A percentile compares a stretch with the other conserved stretches of the same genome.
Evolutionary conservation across 495 filamentous ascomycete species (phyloP).

Genomic region (Chaetomium tenue): DNA sequence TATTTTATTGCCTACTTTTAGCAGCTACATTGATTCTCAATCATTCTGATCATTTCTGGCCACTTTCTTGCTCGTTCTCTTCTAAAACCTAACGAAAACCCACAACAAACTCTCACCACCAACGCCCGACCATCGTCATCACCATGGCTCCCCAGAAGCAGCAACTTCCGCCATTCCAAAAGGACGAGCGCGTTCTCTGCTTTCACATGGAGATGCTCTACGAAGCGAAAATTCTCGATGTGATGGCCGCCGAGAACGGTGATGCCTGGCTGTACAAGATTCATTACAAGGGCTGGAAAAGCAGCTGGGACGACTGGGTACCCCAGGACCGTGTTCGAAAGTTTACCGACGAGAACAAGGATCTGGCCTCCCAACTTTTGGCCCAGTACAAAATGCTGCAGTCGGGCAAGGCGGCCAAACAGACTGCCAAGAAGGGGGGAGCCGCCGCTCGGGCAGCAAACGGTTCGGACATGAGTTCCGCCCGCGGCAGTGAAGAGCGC

Average conservation of each 20-base stretch:
- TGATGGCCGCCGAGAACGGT: slow-evolving; percentile 63
- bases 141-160: slow-evolving; percentile 44
- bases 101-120: slow-evolving; percentile 6
- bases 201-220: slow-evolving; percentile 97
- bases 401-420: slow-evolving; percentile 46
- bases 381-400: slow-evolving; percentile 52
- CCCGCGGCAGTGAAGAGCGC: slow-evolving; percentile 83
- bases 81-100: background rate
- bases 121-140: background rate
- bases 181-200: slow-evolving; percentile 92
- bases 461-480: slow-evolving; percentile 74
- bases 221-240: slow-evolving; percentile 91
- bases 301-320: slow-evolving; percentile 99
- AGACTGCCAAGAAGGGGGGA: slow-evolving; percentile 56
- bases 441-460: slow-evolving; percentile 42
- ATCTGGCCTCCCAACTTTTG: slow-evolving; percentile 68
- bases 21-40: background rate
- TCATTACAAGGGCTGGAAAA: slow-evolving; percentile 99
- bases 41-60: background rate
- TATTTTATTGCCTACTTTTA: background rate
- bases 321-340: slow-evolving; percentile 91
- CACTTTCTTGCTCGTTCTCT: background rate
- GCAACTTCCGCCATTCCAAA: slow-evolving; percentile 61
- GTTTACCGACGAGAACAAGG: slow-evolving; percentile 89
- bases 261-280: slow-evolving; percentile 81